Conservation (phyloP, 75 land plant genomes). For the Azolla pinnata region DNA sequence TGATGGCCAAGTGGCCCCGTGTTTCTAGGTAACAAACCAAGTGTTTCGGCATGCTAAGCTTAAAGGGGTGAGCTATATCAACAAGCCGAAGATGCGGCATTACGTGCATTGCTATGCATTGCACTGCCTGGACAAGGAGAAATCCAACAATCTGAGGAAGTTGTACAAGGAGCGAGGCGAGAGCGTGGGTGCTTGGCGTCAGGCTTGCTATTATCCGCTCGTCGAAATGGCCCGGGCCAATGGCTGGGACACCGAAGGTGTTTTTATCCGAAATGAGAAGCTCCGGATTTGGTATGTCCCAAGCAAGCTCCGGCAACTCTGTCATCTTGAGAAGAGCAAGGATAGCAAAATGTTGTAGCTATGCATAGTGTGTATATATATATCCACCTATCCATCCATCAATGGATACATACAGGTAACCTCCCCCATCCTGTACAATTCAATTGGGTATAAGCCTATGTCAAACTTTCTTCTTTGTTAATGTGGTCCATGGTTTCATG, state of each 20-base stretch:
- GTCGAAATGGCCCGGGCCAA: slow-evolving; percentile 67
- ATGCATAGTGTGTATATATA: too few species aligned
- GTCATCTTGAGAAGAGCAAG: slow-evolving; percentile 74
- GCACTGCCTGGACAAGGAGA: slow-evolving; percentile 78
- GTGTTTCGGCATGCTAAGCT: slow-evolving; percentile 90
- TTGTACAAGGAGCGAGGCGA: slow-evolving; percentile 83
- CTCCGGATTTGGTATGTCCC: slow-evolving; percentile 97
- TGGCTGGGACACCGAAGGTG: slow-evolving; percentile 86
- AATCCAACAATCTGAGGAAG: slow-evolving; percentile 62
- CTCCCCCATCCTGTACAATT: too few species aligned
- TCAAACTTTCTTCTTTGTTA: too few species aligned
- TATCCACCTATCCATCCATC: too few species aligned
- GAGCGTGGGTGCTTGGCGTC: slow-evolving; percentile 94
- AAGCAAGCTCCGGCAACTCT: slow-evolving; percentile 83
- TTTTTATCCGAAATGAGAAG: slow-evolving; percentile 76
- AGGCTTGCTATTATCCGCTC: slow-evolving; percentile 87
- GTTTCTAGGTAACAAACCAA: slow-evolving; percentile 84
- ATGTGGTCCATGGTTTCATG: too few species aligned
- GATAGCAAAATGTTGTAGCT: slow-evolving; percentile 16
- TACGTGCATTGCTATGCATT: slow-evolving; percentile 97
- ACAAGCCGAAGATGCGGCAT: slow-evolving; percentile 99
- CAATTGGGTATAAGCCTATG: too few species aligned
- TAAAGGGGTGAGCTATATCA: slow-evolving; percentile 85
- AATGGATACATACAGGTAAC: too few species aligned
- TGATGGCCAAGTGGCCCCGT: neutral